These are phyloP conservation scores for Fragaria iinumae DNA, from an alignment of 306 rosid genomes.

Conservation along the genomic window DNA sequence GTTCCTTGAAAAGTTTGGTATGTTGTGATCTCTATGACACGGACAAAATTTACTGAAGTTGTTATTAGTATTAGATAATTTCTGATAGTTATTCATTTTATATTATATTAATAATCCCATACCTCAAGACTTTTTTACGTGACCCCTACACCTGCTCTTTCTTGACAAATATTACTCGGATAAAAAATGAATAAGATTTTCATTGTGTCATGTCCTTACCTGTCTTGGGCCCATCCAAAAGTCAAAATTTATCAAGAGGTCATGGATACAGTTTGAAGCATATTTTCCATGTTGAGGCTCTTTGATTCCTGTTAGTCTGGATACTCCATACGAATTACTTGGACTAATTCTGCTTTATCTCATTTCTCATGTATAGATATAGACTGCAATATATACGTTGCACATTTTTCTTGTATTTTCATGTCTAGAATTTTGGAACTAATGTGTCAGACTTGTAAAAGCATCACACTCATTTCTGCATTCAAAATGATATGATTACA, in stretches of 20 bases:
- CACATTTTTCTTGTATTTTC: not conserved
- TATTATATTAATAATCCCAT: not conserved
- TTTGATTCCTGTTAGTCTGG: not conserved
- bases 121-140: not conserved
- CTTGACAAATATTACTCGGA: not conserved
- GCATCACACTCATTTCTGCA: not conserved
- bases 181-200: not conserved
- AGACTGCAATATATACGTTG: not conserved
- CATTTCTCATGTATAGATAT: not conserved
- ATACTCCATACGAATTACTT: not conserved
- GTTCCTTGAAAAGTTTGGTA: slow-evolving; percentile 86
- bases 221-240: not conserved
- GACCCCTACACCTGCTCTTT: not conserved
- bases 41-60: not conserved
- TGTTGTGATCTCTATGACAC: slow-evolving; percentile 27
- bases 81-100: no score
- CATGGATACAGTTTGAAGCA: slow-evolving; percentile 5
- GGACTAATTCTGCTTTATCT: not conserved
- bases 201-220: not conserved
- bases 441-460: not conserved
- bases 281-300: not conserved
- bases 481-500: not conserved
- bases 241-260: not conserved
- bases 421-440: not conserved
- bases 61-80: no score